Evolutionary conservation across 1,284 basidiomycete genomes (phyloP).

Genomic region (Golubevia sp.): DNA sequence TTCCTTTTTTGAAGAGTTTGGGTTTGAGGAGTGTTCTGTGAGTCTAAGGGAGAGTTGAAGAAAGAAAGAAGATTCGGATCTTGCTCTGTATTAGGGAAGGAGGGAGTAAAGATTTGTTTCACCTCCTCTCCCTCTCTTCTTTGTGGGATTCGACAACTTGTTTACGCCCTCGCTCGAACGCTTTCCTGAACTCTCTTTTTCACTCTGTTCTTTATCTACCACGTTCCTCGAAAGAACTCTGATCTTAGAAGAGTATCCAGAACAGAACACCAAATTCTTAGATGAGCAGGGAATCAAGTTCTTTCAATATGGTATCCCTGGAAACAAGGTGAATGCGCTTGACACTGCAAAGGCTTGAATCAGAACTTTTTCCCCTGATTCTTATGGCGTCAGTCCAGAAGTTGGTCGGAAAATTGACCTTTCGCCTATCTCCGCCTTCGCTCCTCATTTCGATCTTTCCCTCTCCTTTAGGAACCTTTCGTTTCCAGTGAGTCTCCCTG

Average conservation of each 20-base stretch:
- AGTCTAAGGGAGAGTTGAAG: no score
- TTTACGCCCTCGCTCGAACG: no score
- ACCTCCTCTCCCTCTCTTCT: background rate
- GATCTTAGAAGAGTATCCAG: conserved; percentile 67
- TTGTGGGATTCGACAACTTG: no score
- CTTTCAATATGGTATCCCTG: conserved; percentile 67
- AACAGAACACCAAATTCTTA: conserved; percentile 65
- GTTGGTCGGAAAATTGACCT: no score
- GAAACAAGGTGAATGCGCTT: conserved; percentile 67
- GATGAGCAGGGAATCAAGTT: conserved; percentile 63
- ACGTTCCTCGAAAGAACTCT: conserved; percentile 54
- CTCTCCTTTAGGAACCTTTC: conserved; percentile 62
- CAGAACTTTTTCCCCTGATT: no score
- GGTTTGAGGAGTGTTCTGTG: conserved; percentile 67
- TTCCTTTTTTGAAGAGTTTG: conserved; percentile 66
- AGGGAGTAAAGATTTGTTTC: no score
- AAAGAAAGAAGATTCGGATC: no score
- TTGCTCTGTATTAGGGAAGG: no score
- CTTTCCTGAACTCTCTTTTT: background rate
- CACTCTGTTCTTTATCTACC: background rate
- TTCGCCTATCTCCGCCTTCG: background rate
- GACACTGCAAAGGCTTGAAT: no score
- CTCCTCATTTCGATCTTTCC: background rate
- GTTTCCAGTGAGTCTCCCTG: conserved; percentile 58
- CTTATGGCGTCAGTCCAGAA: no score